Percentiles rank a stretch among this genome's conserved stretches.
These are phyloP conservation scores for Nicotiana otophora DNA, from an alignment of 257 asterid genomes.

Conservation along the genomic window DNA sequence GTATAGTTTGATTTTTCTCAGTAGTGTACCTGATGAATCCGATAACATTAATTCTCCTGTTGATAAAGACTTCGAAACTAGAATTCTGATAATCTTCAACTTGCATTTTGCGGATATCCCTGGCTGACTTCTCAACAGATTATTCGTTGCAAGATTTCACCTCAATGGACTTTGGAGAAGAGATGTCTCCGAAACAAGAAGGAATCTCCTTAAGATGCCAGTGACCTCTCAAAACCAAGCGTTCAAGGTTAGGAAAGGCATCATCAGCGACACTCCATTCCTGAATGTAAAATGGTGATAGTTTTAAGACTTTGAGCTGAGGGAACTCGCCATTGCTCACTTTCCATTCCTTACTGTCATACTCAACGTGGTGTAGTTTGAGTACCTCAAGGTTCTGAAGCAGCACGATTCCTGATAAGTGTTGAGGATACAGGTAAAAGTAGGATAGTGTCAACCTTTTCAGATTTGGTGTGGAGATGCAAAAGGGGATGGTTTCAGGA, in stretches of 20 bases:
- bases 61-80: background rate
- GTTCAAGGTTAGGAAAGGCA: background rate
- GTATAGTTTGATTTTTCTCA: background rate
- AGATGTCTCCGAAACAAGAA: background rate
- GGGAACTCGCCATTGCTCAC: too few relatives aligned
- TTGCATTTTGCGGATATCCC: background rate
- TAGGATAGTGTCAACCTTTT: background rate
- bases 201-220: background rate
- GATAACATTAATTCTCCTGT: background rate
- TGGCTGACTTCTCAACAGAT: background rate
- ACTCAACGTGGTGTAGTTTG: background rate
- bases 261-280: background rate
- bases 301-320: too few relatives aligned
- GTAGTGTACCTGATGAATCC: background rate
- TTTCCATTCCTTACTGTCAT: too few relatives aligned
- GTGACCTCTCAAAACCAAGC: background rate
- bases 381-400: slow-evolving; percentile 10
- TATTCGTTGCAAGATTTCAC: background rate
- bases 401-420: background rate
- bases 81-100: background rate
- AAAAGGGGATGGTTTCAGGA: background rate
- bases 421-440: background rate
- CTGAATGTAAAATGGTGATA: background rate
- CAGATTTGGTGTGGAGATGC: too few relatives aligned
- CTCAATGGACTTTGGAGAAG: background rate